phyloP scores from a whole-genome alignment of 345 rosid genomes.

The Noccaea bulbosa region DNA sequence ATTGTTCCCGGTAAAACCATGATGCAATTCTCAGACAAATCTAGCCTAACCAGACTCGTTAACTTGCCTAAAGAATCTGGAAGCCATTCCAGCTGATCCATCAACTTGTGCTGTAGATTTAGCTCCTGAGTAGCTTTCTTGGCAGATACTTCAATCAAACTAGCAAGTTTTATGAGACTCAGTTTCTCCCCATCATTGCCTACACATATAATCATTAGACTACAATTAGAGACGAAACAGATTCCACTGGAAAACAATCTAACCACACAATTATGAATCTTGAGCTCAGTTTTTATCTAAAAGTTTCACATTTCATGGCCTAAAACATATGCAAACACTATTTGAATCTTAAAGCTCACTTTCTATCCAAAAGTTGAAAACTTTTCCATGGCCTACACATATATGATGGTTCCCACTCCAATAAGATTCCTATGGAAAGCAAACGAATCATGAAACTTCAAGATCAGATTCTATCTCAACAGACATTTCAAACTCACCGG shows the following conservation, averaged over 20 bases:
- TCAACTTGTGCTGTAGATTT: conserved; percentile 77
- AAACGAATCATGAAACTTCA: conserved; percentile 3
- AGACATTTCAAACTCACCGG: conserved; percentile 50
- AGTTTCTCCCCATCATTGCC: conserved; percentile 76
- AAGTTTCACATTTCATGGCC: conserved; percentile 9
- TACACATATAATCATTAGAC: conserved; percentile 37
- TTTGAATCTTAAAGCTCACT: background rate
- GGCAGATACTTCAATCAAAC: conserved; percentile 81
- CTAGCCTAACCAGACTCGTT: conserved; percentile 63
- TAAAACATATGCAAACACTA: background rate
- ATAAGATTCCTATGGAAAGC: background rate
- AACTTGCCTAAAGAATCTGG: conserved; percentile 96
- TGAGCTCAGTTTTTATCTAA: background rate
- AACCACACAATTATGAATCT: conserved; percentile 6
- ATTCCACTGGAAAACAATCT: background rate
- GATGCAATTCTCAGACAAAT: conserved; percentile 84
- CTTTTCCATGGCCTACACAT: conserved; percentile 7
- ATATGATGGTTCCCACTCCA: background rate
- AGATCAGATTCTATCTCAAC: background rate
- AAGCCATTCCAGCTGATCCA: conserved; percentile 90
- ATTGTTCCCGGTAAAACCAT: conserved; percentile 66
- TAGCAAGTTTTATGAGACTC: conserved; percentile 90
- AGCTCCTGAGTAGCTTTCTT: conserved; percentile 86
- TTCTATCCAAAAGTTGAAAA: conserved; percentile 1
- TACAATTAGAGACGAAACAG: background rate